phyloP scores from a whole-genome alignment of 2,329 filamentous ascomycete genomes.

The Talaromyces sp. region DNA sequence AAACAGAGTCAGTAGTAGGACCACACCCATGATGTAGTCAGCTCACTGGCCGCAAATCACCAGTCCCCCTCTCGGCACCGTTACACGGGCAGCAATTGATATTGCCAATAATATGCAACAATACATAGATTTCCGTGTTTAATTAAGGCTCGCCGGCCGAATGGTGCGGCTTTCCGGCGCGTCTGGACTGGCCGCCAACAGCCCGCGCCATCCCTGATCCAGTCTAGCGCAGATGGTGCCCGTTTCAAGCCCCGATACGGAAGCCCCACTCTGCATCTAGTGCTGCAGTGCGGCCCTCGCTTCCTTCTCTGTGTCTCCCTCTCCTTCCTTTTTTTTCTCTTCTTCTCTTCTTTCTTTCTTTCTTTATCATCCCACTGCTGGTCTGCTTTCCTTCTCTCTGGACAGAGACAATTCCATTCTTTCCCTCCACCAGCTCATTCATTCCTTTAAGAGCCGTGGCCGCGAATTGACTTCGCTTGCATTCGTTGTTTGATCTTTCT shows the following conservation, averaged over 20 bases:
- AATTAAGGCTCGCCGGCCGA: not conserved
- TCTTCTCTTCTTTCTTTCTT: not conserved
- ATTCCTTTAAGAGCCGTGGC: slow-evolving; percentile 9
- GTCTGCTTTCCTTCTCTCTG: slow-evolving; percentile 9
- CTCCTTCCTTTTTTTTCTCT: not conserved
- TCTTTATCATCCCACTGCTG: slow-evolving; percentile 1
- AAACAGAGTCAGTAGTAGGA: not conserved
- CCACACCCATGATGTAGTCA: not conserved
- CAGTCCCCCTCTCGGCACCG: not conserved
- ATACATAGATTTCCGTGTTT: not conserved
- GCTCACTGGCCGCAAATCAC: too few species aligned
- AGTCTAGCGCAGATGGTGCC: not conserved
- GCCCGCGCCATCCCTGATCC: not conserved
- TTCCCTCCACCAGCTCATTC: slow-evolving; percentile 8
- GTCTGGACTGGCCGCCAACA: not conserved
- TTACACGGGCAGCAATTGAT: not conserved
- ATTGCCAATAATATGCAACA: not conserved
- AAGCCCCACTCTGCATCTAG: not conserved
- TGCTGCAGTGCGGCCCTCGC: not conserved
- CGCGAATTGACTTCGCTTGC: slow-evolving; percentile 14
- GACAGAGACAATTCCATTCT: slow-evolving; percentile 9
- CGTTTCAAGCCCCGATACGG: not conserved
- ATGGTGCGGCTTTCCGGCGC: not conserved
- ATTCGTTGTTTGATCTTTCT: slow-evolving; percentile 10
- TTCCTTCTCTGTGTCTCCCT: not conserved